A percentile compares a stretch with the other conserved stretches of the same genome.
phyloP scores from a whole-genome alignment of 441 rosid species.

The Gossypium davidsonii region DNA sequence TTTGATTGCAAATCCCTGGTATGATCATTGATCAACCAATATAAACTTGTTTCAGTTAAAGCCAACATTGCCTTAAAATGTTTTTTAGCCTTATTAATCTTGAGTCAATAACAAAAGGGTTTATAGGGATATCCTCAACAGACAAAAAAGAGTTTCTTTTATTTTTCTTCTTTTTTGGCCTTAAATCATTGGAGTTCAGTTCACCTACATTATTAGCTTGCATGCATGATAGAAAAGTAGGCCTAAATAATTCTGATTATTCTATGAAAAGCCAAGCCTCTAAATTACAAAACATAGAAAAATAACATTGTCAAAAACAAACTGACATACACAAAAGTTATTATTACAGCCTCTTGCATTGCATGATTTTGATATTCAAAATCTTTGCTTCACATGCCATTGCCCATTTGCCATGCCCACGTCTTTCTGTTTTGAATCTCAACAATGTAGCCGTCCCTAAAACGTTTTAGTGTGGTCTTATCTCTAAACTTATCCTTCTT shows the following conservation, averaged over 20 bases:
- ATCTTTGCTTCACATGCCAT: conserved; percentile 1
- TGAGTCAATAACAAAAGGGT: not conserved
- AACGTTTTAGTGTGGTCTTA: not conserved
- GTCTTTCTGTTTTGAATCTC: not conserved
- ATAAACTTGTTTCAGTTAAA: not conserved
- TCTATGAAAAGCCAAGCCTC: not conserved
- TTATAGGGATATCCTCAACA: not conserved
- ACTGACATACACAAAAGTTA: not conserved
- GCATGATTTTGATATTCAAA: not conserved
- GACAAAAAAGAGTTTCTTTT: not conserved
- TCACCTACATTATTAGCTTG: conserved; percentile 1
- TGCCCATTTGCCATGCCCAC: not conserved
- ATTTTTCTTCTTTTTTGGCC: not conserved
- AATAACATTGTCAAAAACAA: not conserved
- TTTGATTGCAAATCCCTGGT: not conserved
- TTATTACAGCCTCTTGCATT: not conserved
- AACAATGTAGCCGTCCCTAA: not conserved
- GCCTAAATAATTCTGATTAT: not conserved
- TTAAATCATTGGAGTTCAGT: not conserved
- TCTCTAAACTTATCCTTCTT: not conserved
- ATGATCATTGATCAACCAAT: not conserved
- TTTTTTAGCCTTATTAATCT: not conserved
- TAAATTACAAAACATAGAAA: not conserved
- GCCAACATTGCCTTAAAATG: not conserved
- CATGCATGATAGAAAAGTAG: not conserved